phyloP scores from a whole-genome alignment of 495 filamentous ascomycete species.

The Penicillium turbatum region DNA sequence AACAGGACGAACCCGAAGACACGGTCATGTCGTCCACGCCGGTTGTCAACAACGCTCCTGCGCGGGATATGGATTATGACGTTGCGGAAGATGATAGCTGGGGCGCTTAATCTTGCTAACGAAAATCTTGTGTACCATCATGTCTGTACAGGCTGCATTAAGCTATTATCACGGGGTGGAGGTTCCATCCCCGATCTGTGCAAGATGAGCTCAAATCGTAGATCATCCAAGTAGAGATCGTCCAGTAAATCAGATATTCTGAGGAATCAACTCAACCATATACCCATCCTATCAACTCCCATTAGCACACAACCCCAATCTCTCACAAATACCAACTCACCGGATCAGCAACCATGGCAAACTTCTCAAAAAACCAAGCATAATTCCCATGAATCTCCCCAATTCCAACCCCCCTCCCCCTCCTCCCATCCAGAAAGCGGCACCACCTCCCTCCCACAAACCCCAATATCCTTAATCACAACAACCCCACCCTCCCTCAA shows the following conservation, averaged over 20 bases:
- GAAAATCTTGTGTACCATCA: slow-evolving; percentile 10
- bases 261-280: slow-evolving; percentile 26
- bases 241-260: slow-evolving; percentile 13
- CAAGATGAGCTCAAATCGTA: neutral
- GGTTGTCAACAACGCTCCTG: slow-evolving; percentile 19
- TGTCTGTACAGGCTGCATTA: slow-evolving; percentile 10
- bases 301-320: neutral
- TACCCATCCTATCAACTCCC: slow-evolving; percentile 23
- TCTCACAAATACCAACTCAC: slow-evolving; percentile 21
- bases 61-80: slow-evolving; percentile 47
- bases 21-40: slow-evolving; percentile 34
- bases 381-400: slow-evolving; percentile 35
- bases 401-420: slow-evolving; percentile 28
- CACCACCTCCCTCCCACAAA: slow-evolving; percentile 25
- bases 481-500: slow-evolving; percentile 28
- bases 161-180: slow-evolving; percentile 1
- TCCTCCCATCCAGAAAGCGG: slow-evolving; percentile 39
- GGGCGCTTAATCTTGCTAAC: slow-evolving; percentile 19
- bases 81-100: slow-evolving; percentile 52
- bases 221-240: neutral
- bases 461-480: slow-evolving; percentile 37
- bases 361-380: slow-evolving; percentile 34
- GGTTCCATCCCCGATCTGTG: neutral
- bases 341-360: slow-evolving; percentile 41
- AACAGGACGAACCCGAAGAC: slow-evolving; percentile 33